Conservation (phyloP, 306 rosid species). For the Sesbania bispinosa region DNA sequence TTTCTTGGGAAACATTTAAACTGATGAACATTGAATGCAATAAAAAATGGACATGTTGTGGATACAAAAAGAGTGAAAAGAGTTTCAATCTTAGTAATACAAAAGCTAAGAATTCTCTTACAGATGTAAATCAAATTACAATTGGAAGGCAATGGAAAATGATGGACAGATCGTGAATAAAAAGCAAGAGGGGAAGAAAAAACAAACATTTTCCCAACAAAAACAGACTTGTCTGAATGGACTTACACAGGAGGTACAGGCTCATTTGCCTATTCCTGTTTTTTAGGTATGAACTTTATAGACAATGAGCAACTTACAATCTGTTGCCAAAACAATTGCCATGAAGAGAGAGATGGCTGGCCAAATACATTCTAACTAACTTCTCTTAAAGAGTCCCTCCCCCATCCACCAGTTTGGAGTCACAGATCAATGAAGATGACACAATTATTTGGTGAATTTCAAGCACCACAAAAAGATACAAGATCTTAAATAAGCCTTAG, state of each 20-base stretch:
- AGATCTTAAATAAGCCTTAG: conserved; percentile 66
- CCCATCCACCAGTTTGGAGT: conserved; percentile 27
- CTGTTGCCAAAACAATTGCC: conserved; percentile 23
- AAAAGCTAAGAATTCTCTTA: conserved; percentile 13
- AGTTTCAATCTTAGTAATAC: neutral
- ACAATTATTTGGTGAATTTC: conserved; percentile 1
- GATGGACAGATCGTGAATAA: neutral
- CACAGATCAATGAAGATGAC: conserved; percentile 21
- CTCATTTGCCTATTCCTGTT: conserved; percentile 14
- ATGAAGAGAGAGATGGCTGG: conserved; percentile 35
- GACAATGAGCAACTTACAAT: conserved; percentile 41
- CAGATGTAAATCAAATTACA: conserved; percentile 19
- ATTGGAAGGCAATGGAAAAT: neutral
- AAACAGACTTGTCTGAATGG: conserved; percentile 12
- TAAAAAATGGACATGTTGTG: neutral
- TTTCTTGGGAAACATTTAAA: neutral
- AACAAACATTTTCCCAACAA: conserved; percentile 10
- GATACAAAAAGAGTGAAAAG: neutral
- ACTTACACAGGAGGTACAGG: neutral
- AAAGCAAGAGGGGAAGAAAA: neutral
- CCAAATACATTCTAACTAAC: conserved; percentile 23
- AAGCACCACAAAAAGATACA: conserved; percentile 21
- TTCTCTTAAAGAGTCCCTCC: conserved; percentile 14
- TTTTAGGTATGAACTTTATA: conserved; percentile 17
- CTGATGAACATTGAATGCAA: too few relatives aligned